These are phyloP conservation scores for Lindgomyces ingoldianus DNA, from an alignment of 495 filamentous ascomycete genomes.

Conservation along the genomic window DNA sequence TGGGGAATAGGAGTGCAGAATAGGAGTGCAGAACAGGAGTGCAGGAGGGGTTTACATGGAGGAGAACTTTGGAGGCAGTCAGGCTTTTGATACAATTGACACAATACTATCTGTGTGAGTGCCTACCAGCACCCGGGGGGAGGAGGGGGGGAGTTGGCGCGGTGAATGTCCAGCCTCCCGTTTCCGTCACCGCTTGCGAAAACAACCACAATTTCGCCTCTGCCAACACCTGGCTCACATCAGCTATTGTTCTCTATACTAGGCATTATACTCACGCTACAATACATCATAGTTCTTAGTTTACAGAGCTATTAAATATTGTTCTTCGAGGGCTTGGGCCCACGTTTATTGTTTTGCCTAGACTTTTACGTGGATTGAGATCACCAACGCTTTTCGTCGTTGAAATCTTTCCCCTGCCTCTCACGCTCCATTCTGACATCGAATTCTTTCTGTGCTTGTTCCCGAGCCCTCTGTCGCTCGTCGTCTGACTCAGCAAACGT, in stretches of 20 bases:
- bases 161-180: neutral
- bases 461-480: slow-evolving; percentile 47
- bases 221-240: neutral
- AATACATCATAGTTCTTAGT: neutral
- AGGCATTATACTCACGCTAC: neutral
- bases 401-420: slow-evolving; percentile 33
- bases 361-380: neutral
- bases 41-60: too few relatives aligned
- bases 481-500: slow-evolving; percentile 45
- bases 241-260: neutral
- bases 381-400: slow-evolving; percentile 26
- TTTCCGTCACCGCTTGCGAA: neutral
- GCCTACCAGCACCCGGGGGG: too few relatives aligned
- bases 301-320: neutral
- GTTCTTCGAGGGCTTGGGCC: neutral
- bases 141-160: neutral
- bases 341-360: neutral
- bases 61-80: too few relatives aligned
- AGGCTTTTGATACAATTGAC: too few relatives aligned
- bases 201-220: neutral
- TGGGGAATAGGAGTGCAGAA: too few relatives aligned
- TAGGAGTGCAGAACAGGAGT: too few relatives aligned
- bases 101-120: too few relatives aligned
- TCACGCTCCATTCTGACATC: slow-evolving; percentile 54
- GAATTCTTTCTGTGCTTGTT: slow-evolving; percentile 56